Base-by-base conservation (phyloP, 495 filamentous ascomycete genomes). In the Bryoglossum gracile region DNA sequence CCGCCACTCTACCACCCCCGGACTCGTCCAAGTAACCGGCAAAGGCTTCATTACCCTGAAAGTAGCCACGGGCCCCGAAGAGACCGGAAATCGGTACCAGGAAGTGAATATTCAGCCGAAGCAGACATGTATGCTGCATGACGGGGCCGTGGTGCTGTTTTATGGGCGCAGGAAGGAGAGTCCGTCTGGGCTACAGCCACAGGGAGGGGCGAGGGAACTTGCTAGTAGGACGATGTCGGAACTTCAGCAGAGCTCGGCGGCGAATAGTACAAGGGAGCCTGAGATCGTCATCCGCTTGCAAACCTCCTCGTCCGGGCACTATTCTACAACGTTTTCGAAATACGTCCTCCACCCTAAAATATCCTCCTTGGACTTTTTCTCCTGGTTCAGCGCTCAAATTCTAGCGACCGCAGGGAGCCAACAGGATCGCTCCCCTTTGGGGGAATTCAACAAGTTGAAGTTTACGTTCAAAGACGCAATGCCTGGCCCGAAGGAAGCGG, bases 381-480 rank as follows among this genome's bases (percentile, higher is more conserved):
- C 43, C 18, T 53, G 34, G 43, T 53, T 53, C 40, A 30, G 13
- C 26, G 26, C 26, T 13, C 26, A 30, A 30, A 13, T 30, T 13
- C 26, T 30, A 5, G 26, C 8, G 36, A 26, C 24, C 24, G 5
- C 23, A 24, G 21, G 3, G 33, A 26, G 5, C 43, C 25, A 18
- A 13, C 18, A 8, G 43, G 37, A 8, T 36, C 50, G 8, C 21
- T 36, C 26, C 26, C 13, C 13, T 13, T 30, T 30, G 6, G 5
- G 6, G 6, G 13, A 5, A 5, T 30, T 13, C 26, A 30, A 30
- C 16, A n/a, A 8, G n/a, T 38, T 54, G 37, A 43, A 30, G 39
- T 54, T 54, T 17, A 46, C 39, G 8, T 54, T 54, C 38, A 54
- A 54, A 37, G 51, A 54, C 35, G 43, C 45, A 11, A 22, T 54